A percentile compares a stretch with the other conserved stretches of the same genome.
phyloP scores from a whole-genome alignment of 2,329 filamentous ascomycete species.

The Fusarium sp. region DNA sequence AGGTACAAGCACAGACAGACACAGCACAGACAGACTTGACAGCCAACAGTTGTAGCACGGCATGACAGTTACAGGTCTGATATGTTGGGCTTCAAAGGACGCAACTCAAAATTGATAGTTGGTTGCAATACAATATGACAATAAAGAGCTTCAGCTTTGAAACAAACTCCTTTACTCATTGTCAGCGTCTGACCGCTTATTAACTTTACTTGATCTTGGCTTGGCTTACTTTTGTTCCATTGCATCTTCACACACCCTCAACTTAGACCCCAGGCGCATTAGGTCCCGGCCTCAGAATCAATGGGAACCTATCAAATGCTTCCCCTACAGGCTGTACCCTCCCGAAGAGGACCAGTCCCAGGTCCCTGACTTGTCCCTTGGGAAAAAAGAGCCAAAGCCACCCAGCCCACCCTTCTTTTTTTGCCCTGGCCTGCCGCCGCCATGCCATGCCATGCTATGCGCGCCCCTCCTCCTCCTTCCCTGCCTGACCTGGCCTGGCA shows the following conservation, averaged over 20 bases:
- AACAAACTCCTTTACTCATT: not conserved
- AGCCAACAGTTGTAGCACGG: constrained; percentile 3
- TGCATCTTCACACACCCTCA: constrained; percentile 14
- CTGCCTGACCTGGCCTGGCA: not conserved
- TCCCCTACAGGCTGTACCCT: constrained; percentile 24
- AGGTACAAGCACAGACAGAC: constrained; percentile 10
- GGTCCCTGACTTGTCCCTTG: constrained; percentile 14
- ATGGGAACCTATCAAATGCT: constrained; percentile 35
- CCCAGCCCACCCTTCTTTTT: constrained; percentile 6
- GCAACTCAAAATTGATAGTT: not conserved
- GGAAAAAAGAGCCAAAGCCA: not conserved
- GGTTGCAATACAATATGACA: not conserved
- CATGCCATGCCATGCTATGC: not conserved
- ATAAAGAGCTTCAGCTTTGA: not conserved
- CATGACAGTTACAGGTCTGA: not conserved
- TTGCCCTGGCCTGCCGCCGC: not conserved
- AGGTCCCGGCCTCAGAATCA: constrained; percentile 39
- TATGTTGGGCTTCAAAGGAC: not conserved
- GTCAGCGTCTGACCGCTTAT: constrained; percentile 10
- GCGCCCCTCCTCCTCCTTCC: constrained; percentile 25
- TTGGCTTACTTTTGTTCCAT: not conserved
- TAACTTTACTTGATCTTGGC: not conserved
- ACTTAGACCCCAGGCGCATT: constrained; percentile 31
- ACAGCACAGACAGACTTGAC: constrained; percentile 23
- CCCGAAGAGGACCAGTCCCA: constrained; percentile 32